Percentiles rank a stretch among this genome's conserved stretches.
phyloP scores from a whole-genome alignment of 805 yeast genomes.

The Dipodascus albidus region DNA sequence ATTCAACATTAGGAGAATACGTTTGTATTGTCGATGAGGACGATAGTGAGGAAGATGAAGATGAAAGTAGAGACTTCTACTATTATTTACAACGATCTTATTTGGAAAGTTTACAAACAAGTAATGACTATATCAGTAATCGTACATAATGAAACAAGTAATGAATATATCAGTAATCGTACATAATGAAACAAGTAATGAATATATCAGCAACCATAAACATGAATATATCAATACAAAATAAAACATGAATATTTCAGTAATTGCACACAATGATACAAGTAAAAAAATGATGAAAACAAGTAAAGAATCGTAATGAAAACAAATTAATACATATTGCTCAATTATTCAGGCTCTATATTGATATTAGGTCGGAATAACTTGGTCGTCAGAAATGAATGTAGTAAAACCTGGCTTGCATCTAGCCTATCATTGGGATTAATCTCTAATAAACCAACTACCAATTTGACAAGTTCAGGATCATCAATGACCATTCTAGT shows the following conservation, averaged over 20 bases:
- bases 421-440: not conserved
- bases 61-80: slow-evolving; percentile 11
- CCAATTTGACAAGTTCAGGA: not conserved
- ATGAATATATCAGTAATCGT: too few relatives aligned
- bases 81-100: slow-evolving; percentile 7
- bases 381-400: not conserved
- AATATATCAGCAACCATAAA: too few relatives aligned
- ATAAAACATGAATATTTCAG: too few relatives aligned
- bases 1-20: not conserved
- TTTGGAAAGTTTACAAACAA: not conserved
- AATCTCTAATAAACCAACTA: not conserved
- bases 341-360: not conserved
- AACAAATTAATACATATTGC: too few relatives aligned
- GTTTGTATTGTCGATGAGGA: slow-evolving; percentile 11
- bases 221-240: too few relatives aligned
- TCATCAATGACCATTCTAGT: not conserved
- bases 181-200: too few relatives aligned
- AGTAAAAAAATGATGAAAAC: too few relatives aligned
- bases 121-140: too few relatives aligned
- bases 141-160: too few relatives aligned
- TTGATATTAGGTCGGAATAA: not conserved
- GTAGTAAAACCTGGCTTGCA: not conserved
- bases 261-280: too few relatives aligned
- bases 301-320: too few relatives aligned
- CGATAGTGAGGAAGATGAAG: slow-evolving; percentile 11